Percentiles rank a stretch among this genome's conserved stretches.
Conservation (phyloP, 164 flowering plant species). For the Vitis riparia region DNA sequence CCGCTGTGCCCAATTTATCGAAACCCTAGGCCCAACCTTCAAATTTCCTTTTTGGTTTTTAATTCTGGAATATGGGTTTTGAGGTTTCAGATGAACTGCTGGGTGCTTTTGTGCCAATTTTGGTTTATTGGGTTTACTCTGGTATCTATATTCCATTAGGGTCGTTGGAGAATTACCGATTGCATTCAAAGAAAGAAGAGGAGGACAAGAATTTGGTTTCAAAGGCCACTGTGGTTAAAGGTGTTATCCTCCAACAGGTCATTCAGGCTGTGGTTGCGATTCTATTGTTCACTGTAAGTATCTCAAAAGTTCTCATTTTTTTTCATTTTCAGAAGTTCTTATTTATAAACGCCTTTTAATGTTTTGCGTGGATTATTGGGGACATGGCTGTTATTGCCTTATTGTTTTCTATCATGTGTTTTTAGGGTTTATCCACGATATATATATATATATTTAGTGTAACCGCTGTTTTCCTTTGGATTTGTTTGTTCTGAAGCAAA, state of each 20-base stretch:
- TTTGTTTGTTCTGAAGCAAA: no score
- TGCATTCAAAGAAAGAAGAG: slow-evolving; percentile 82
- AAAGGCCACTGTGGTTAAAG: slow-evolving; percentile 69
- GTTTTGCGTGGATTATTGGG: background rate
- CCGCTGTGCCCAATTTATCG: no score
- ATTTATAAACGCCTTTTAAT: background rate
- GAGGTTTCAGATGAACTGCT: slow-evolving; percentile 71
- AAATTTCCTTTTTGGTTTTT: background rate
- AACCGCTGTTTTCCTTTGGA: no score
- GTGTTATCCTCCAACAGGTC: slow-evolving; percentile 83
- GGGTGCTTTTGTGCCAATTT: slow-evolving; percentile 74
- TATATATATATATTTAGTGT: no score
- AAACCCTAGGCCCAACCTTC: no score
- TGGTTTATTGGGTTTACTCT: slow-evolving; percentile 86
- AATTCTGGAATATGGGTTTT: slow-evolving; percentile 36
- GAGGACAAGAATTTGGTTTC: slow-evolving; percentile 87
- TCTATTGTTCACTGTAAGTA: slow-evolving; percentile 71
- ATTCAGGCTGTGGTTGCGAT: slow-evolving; percentile 81
- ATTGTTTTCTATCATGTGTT: background rate
- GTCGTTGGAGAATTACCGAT: slow-evolving; percentile 59
- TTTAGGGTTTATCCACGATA: no score
- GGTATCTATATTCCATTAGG: slow-evolving; percentile 71
- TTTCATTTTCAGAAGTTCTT: background rate
- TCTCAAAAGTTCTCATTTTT: background rate
- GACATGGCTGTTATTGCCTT: background rate